Base-by-base conservation (phyloP, 495 filamentous ascomycete species). In the Tuber brumale region DNA sequence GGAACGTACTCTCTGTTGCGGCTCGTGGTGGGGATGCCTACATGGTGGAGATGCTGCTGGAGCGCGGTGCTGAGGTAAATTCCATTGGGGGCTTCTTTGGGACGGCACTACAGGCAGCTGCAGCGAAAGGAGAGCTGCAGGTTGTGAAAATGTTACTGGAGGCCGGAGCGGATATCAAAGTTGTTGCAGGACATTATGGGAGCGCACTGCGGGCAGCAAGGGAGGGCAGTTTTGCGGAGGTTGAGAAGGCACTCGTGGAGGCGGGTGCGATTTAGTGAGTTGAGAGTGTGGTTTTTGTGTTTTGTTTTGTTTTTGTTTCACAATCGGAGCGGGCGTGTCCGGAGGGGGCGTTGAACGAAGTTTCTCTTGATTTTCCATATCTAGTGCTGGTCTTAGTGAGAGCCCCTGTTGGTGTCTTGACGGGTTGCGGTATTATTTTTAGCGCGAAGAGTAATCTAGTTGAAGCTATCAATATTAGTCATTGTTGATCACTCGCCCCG, bases 21-120 rank as follows among this genome's bases (percentile, higher is more conserved):
- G 57, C 57, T 35, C 16, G 27, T 12, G 18, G 31, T 4, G 70
- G 77, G 4, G 31, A 74, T 72, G 19, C 16, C 10, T 48, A 72
- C 35, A 48, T 81, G 39, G 74, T 81, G 57, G 41, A 70, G n/a
- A 31, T 42, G 45, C 23, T 76, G 31, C 39, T 75, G 31, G 69
- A 75, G 12, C 70, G 39, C 37, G 48, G 69, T 27, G 72, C 72
- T 10, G 27, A 84, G 81, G 73, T 81, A 83, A 73, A 57, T 39
- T 48, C 72, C 8, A 19, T 23, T 14, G 72, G 72, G 23, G 72
- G 72, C 10, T 37, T 57, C 43, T 66, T 41, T n/a, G 44, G 72
- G 27, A 61, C 35, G 19, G 72, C n/a, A 14, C 35, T 73, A 19
- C 72, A 73, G 19, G 72, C 72, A 66, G 72, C 72, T 35, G 57